Evolutionary conservation across 2,329 filamentous ascomycete species (phyloP).

Genomic region (Periglandula ipomoeae): DNA sequence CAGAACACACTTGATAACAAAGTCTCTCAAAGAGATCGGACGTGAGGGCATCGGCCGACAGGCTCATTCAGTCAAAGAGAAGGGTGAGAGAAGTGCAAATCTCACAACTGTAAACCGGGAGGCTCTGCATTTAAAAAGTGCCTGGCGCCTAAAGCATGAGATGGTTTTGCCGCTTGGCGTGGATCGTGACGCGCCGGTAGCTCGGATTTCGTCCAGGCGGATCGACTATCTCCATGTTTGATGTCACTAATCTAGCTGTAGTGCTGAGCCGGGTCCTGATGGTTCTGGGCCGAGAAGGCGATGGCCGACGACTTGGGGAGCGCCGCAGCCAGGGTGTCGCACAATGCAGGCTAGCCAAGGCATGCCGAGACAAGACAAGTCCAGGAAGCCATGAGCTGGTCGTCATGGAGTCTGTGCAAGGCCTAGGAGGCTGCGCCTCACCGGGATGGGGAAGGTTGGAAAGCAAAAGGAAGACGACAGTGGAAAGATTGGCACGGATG

Average conservation of each 20-base stretch:
- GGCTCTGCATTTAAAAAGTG: too few species aligned
- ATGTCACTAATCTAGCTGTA: neutral
- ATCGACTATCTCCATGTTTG: neutral
- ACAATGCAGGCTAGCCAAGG: neutral
- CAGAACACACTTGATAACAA: neutral
- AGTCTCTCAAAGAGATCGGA: neutral
- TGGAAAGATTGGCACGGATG: neutral
- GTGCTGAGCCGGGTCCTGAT: neutral
- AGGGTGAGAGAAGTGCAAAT: neutral
- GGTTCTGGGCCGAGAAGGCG: neutral
- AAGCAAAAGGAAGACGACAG: neutral
- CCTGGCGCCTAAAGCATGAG: neutral
- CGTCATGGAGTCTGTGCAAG: neutral
- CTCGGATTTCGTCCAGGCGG: conserved; percentile 4
- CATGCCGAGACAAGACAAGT: neutral
- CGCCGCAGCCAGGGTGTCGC: neutral
- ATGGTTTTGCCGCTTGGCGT: neutral
- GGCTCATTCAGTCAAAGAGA: neutral
- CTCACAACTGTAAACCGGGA: neutral
- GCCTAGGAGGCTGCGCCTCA: neutral
- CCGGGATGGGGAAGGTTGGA: neutral
- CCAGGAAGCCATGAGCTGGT: neutral
- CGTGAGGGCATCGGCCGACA: too few species aligned
- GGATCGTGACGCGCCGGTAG: neutral
- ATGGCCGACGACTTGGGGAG: neutral